Percentiles rank a stretch among this genome's conserved stretches.
These are phyloP conservation scores for Rhynchospora breviuscula DNA, from an alignment of 176 grass and related monocot genomes.

Conservation along the genomic window DNA sequence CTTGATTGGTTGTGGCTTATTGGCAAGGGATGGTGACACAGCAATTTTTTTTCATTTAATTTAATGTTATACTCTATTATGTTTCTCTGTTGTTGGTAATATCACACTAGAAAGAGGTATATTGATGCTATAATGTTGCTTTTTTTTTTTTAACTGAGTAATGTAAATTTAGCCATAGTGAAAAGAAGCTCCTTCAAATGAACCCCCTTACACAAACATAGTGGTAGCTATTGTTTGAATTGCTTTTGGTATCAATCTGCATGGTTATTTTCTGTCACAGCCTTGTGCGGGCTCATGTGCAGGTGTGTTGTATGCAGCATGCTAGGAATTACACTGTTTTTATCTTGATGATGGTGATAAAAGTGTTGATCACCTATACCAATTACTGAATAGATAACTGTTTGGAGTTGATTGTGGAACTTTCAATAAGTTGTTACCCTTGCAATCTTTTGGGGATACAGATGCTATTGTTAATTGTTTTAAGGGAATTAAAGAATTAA, in stretches of 20 bases:
- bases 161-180: not conserved
- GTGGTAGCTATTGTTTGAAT: not conserved
- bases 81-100: not conserved
- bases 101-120: not conserved
- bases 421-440: not conserved
- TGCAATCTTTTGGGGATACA: not conserved
- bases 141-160: not conserved
- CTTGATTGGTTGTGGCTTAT: slow-evolving; percentile 67
- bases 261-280: not conserved
- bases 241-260: not conserved
- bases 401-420: not conserved
- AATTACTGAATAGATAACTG: not conserved
- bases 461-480: not conserved
- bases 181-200: not conserved
- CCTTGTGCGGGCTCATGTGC: not conserved
- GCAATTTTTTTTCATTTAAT: not conserved
- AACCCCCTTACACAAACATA: not conserved
- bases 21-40: slow-evolving; percentile 60
- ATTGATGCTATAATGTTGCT: not conserved
- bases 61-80: not conserved
- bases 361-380: not conserved
- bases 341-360: not conserved
- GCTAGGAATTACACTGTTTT: not conserved
- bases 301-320: not conserved
- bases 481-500: not conserved